Percentiles rank a stretch among this genome's conserved stretches.
These are phyloP conservation scores for Monilinia polystroma DNA, from an alignment of 2,329 filamentous ascomycete genomes.

Conservation along the genomic window DNA sequence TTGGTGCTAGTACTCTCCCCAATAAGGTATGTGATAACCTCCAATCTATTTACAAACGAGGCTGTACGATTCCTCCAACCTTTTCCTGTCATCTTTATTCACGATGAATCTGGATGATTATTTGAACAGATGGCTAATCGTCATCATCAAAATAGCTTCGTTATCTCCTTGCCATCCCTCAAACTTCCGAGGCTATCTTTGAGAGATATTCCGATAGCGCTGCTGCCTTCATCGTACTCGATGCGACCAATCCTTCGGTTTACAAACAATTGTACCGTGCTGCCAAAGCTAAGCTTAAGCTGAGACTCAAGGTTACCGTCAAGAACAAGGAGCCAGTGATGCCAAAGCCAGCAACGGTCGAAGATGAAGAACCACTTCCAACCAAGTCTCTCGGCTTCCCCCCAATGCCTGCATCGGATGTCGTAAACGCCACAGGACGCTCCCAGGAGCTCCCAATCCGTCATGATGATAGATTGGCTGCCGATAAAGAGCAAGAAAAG, in stretches of 20 bases:
- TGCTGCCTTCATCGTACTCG: conserved; percentile 74
- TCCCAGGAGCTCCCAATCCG: background rate
- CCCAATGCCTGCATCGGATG: conserved; percentile 8
- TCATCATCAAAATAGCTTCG: conserved; percentile 58
- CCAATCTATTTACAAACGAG: conserved; percentile 25
- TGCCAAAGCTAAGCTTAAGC: conserved; percentile 96
- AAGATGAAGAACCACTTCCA: conserved; percentile 46
- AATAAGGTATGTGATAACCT: conserved; percentile 66
- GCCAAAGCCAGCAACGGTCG: conserved; percentile 47
- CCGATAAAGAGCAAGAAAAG: background rate
- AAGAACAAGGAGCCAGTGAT: conserved; percentile 40
- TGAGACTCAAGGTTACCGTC: conserved; percentile 75
- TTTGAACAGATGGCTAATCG: conserved; percentile 32
- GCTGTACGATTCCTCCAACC: conserved; percentile 27
- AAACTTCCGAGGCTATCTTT: conserved; percentile 63
- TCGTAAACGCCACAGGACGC: no score
- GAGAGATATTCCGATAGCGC: conserved; percentile 97
- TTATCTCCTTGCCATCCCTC: conserved; percentile 62
- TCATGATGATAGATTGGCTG: background rate
- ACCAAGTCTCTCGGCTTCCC: conserved; percentile 28
- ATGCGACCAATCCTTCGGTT: conserved; percentile 72
- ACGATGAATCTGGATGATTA: conserved; percentile 5
- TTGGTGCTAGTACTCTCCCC: conserved; percentile 71
- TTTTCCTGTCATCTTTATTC: background rate
- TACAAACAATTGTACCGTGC: conserved; percentile 98